Base-by-base conservation (phyloP, 257 asterid species). In the Perilla frutescens region DNA sequence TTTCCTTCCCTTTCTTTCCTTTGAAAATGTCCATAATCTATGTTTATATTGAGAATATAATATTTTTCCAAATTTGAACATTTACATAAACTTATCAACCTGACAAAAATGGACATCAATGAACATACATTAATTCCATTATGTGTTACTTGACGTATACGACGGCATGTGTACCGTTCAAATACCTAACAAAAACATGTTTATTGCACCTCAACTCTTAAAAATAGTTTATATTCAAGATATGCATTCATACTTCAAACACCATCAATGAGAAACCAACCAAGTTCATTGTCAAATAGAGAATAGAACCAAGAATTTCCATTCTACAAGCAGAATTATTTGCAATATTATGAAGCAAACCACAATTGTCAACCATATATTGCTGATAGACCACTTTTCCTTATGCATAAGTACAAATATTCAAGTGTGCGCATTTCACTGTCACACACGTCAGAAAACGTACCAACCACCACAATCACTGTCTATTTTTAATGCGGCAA, bases 381-480 rank as follows among this genome's bases (percentile, higher is more conserved):
- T 13, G 29, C n/a, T 68, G 63, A 48, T 4, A 34, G 26, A 50
- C 37, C 34, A 6, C 3, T 13, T 10, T 44, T 67, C 31, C 67
- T 68, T 75, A 59, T 48, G 54, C 57, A 37, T 60, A 9, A 49
- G 31, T 49, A 67, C 56, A 48, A 26, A 57, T 51, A 53, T 20
- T 49, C 34, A 26, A 32, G 40, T 15, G 14, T 13, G 48, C 26
- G 31, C 39, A 62, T 64, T 73, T 40, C 45, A 47, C 60, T 49
- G 8, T 66, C 65, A 44, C 40, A 57, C n/a, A 4, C 20, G 41
- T 44, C 68, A 76, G 37, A 62, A 34, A 70, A 63, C 4, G 57
- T 20, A 20, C 57, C 77, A 77, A 71, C 73, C 50, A 58, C 40
- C 66, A 26, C 32, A 57, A 70, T 37, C 36, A 44, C 13, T n/a